Base-by-base conservation (phyloP, 192 early-diverging fungal genomes). In the Chytriomyces sp. region DNA sequence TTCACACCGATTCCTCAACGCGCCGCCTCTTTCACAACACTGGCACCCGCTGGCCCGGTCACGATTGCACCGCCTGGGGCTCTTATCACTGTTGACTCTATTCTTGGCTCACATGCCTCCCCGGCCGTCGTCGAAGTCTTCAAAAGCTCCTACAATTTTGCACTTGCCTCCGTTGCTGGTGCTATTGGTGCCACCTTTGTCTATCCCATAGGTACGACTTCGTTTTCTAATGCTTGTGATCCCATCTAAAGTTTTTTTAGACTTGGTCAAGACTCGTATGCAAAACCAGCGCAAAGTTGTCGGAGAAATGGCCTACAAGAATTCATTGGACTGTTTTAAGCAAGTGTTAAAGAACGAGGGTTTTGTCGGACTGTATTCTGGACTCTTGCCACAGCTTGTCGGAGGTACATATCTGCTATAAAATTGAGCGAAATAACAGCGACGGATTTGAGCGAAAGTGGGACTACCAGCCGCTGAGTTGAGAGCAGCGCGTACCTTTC, bases 191-290 rank as follows among this genome's bases (percentile, higher is more conserved):
- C 96, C 3, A 92, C 93, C 4, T 89, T 89, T 57, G 95, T 99
- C 30, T 99, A 96, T 79, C 96, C 96, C 31, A 96, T 99, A 61
- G 82, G 82, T 84, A 57, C 17, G 77, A 12, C 44, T 49, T 49
- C 22, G 2, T 22, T 49, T 14, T 49, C 22, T 49, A n/a, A 3
- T 49, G 14, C 44, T n/a, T 49, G 14, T 49, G 12, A n/a, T 3
- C 17, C 44, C 17, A 49, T 14, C 44, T 49, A 49, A 22, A 3
- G 22, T 49, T 49, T 22, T 49, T 14, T 33, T 59, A 84, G 96
- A 99, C 85, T 78, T 99, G 61, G 95, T 96, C 75, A 99, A 99
- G 82, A 99, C 96, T 4, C 89, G 96, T 64, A 97, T 99, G 95
- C 96, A 99, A 77, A 99, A 96, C 79, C 96, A 99, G 80, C 86